Conservation (phyloP, 1,139 yeast genomes). For the Scheffersomyces insectosa region DNA sequence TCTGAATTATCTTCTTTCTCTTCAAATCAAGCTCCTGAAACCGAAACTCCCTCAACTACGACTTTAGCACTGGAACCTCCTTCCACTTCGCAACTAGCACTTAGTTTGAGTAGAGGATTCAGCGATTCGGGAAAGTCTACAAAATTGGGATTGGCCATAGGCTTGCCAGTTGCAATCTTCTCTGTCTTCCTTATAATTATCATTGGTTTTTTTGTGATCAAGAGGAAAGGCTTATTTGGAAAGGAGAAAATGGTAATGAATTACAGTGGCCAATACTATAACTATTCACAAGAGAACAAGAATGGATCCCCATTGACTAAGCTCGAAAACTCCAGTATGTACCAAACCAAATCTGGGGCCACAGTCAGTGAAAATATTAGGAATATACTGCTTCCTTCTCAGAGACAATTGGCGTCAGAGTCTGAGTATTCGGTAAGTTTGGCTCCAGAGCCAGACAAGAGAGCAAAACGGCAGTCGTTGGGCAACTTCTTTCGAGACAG, state of each 20-base stretch:
- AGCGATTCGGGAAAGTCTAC: constrained; percentile 8
- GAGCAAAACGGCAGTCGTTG: constrained; percentile 9
- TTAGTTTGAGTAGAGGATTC: neutral
- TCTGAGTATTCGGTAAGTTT: neutral
- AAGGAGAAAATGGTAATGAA: constrained; percentile 9
- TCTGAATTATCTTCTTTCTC: too few species aligned
- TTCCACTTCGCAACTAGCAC: neutral
- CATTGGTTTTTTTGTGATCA: constrained; percentile 20
- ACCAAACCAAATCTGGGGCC: neutral
- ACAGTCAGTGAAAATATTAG: too few species aligned
- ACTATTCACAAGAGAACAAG: neutral
- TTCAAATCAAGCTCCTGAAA: constrained; percentile 3
- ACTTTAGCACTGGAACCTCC: neutral
- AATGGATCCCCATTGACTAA: neutral
- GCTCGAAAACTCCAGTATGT: neutral
- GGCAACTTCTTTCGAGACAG: constrained; percentile 17
- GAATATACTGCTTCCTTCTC: neutral
- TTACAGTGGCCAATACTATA: constrained; percentile 1
- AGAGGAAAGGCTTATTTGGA: constrained; percentile 15
- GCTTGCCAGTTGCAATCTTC: constrained; percentile 42
- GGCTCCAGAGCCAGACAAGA: neutral
- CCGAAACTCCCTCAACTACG: constrained; percentile 9
- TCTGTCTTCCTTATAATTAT: constrained; percentile 25
- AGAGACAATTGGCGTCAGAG: neutral
- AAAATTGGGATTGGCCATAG: constrained; percentile 42